Percentiles rank a stretch among this genome's conserved stretches.
These are phyloP conservation scores for Macrotyloma uniflorum DNA, from an alignment of 306 rosid genomes.

Conservation along the genomic window DNA sequence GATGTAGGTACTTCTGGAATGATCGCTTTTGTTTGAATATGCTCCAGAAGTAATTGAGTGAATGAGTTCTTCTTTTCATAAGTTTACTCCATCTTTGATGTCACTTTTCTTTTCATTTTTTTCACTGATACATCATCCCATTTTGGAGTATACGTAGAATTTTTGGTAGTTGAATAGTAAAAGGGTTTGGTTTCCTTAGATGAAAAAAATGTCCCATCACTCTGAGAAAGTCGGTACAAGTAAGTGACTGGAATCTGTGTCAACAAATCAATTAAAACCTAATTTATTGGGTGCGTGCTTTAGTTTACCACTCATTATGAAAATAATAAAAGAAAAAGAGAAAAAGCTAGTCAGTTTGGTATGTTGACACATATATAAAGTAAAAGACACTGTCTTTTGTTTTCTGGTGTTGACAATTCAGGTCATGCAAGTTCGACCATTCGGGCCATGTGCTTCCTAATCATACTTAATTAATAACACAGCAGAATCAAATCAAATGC, in stretches of 20 bases:
- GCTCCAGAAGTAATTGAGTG: neutral
- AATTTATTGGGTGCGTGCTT: constrained; percentile 28
- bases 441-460: constrained; percentile 47
- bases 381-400: constrained; percentile 35
- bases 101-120: too few relatives aligned
- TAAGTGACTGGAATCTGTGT: constrained; percentile 42
- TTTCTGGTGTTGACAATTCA: constrained; percentile 43
- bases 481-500: constrained; percentile 35
- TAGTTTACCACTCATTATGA: constrained; percentile 29
- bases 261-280: constrained; percentile 39
- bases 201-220: constrained; percentile 20
- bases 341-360: constrained; percentile 30
- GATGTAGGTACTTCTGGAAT: neutral
- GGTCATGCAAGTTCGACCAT: constrained; percentile 24
- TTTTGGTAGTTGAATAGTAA: neutral
- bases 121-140: neutral
- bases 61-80: neutral
- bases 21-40: neutral
- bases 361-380: constrained; percentile 21
- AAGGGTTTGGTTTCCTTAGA: constrained; percentile 17
- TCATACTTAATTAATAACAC: constrained; percentile 20
- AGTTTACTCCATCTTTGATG: too few relatives aligned
- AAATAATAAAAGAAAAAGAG: constrained; percentile 27
- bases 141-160: neutral
- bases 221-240: constrained; percentile 23